Evolutionary conservation across 2,329 filamentous ascomycete genomes (phyloP).

Genomic region (Pestalotiopsis sp.): DNA sequence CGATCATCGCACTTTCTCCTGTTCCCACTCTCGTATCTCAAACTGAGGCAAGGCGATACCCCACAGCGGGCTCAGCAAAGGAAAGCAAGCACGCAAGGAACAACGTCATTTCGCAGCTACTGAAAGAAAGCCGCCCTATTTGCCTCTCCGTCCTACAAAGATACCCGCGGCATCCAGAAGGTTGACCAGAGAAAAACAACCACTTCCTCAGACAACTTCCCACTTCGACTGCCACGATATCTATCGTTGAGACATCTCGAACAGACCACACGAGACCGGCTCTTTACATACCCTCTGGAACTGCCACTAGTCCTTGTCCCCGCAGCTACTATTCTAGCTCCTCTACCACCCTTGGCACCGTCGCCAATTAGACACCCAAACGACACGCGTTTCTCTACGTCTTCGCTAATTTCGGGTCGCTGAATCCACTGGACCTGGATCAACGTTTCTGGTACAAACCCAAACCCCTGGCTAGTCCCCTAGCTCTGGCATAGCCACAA

Average conservation of each 20-base stretch:
- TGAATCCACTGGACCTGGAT: constrained; percentile 12
- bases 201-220: neutral
- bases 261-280: neutral
- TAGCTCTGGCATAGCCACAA: constrained; percentile 15
- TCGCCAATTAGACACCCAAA: constrained; percentile 1
- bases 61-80: constrained; percentile 2
- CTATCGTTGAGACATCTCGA: neutral
- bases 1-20: constrained; percentile 10
- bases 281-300: neutral
- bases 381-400: constrained; percentile 11
- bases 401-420: constrained; percentile 11
- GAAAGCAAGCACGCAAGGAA: neutral
- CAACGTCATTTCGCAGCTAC: neutral
- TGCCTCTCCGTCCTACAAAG: too few relatives aligned
- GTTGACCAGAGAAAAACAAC: neutral
- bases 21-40: constrained; percentile 9
- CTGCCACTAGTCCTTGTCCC: neutral
- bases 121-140: too few relatives aligned
- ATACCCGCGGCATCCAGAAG: neutral
- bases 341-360: neutral
- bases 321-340: neutral
- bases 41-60: constrained; percentile 1
- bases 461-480: constrained; percentile 15
- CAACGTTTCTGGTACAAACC: constrained; percentile 14
- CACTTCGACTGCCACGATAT: neutral